These are phyloP conservation scores for Epichloe amarillans DNA, from an alignment of 2,329 filamentous ascomycete genomes.

Conservation along the genomic window DNA sequence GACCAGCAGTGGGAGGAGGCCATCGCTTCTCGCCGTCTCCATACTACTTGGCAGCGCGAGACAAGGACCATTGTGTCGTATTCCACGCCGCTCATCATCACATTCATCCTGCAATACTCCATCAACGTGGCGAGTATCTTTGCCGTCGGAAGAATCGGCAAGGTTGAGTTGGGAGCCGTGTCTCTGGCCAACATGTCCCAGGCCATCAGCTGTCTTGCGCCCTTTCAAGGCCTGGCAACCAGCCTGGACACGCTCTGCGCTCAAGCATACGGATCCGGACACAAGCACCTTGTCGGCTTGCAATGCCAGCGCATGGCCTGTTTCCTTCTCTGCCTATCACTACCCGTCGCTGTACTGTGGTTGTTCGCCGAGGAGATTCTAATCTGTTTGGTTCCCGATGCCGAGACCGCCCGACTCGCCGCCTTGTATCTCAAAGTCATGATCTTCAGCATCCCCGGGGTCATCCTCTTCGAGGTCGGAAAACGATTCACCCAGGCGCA, in stretches of 20 bases:
- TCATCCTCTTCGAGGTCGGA: slow-evolving; percentile 62
- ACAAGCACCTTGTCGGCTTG: slow-evolving; percentile 73
- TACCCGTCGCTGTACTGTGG: slow-evolving; percentile 64
- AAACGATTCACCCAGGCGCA: slow-evolving; percentile 78
- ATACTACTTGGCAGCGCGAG: slow-evolving; percentile 85
- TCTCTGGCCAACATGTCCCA: slow-evolving; percentile 57
- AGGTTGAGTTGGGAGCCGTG: slow-evolving; percentile 36
- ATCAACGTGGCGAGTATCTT: slow-evolving; percentile 74
- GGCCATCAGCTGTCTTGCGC: slow-evolving; percentile 64
- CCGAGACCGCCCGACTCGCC: slow-evolving; percentile 53
- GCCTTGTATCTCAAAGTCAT: slow-evolving; percentile 61
- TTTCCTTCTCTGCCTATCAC: slow-evolving; percentile 58
- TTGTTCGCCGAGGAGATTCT: slow-evolving; percentile 53
- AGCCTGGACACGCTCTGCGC: slow-evolving; percentile 85
- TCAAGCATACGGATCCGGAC: slow-evolving; percentile 86
- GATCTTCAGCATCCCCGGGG: slow-evolving; percentile 60
- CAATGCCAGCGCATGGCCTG: slow-evolving; percentile 72
- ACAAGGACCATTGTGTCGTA: slow-evolving; percentile 65
- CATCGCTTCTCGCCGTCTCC: slow-evolving; percentile 65
- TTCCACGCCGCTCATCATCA: slow-evolving; percentile 53
- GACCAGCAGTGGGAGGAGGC: slow-evolving; percentile 76
- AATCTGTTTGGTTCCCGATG: slow-evolving; percentile 26
- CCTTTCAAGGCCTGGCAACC: slow-evolving; percentile 76
- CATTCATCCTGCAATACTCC: slow-evolving; percentile 71
- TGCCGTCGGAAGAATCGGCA: slow-evolving; percentile 63